Conservation (phyloP, 1,139 yeast genomes). For the Suzukiozyma palmioleophila region DNA sequence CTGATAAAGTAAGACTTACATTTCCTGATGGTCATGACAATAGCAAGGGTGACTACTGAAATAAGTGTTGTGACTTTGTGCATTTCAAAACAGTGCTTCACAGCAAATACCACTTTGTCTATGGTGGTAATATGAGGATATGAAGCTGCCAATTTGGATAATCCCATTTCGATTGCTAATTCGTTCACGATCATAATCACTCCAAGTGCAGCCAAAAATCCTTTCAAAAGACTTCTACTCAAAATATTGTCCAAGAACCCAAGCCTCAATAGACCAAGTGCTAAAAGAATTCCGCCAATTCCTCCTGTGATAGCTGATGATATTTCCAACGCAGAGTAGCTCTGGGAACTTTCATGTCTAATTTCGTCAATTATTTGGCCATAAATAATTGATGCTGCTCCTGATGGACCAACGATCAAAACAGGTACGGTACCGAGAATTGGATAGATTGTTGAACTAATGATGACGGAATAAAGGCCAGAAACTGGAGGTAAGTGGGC, state of each 20-base stretch:
- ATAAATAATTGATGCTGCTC: constrained; percentile 28
- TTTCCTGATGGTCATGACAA: constrained; percentile 20
- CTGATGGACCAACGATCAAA: constrained; percentile 32
- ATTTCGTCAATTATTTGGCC: constrained; percentile 25
- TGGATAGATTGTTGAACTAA: constrained; percentile 25
- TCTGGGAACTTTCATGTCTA: constrained; percentile 13
- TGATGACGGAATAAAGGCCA: constrained; percentile 27
- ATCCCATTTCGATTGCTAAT: constrained; percentile 26
- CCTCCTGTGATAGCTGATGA: constrained; percentile 23
- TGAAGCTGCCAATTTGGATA: constrained; percentile 13
- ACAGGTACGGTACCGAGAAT: constrained; percentile 31
- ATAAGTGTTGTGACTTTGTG: constrained; percentile 20
- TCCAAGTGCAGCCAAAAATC: constrained; percentile 35
- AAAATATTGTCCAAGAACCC: constrained; percentile 31
- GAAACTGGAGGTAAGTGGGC: constrained; percentile 30
- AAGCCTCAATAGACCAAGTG: constrained; percentile 24
- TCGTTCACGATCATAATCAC: constrained; percentile 31
- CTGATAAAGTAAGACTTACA: constrained; percentile 16
- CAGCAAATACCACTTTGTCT: constrained; percentile 19
- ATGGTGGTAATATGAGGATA: constrained; percentile 22
- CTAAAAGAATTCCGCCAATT: constrained; percentile 23
- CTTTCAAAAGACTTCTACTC: constrained; percentile 28
- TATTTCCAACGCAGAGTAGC: constrained; percentile 18
- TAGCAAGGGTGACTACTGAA: constrained; percentile 17
- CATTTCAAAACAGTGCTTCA: constrained; percentile 11